Percentiles rank a stretch among this genome's conserved stretches.
Conservation (phyloP, 352 stramenopile genomes). For the Stephanocyclus meneghinianus region DNA sequence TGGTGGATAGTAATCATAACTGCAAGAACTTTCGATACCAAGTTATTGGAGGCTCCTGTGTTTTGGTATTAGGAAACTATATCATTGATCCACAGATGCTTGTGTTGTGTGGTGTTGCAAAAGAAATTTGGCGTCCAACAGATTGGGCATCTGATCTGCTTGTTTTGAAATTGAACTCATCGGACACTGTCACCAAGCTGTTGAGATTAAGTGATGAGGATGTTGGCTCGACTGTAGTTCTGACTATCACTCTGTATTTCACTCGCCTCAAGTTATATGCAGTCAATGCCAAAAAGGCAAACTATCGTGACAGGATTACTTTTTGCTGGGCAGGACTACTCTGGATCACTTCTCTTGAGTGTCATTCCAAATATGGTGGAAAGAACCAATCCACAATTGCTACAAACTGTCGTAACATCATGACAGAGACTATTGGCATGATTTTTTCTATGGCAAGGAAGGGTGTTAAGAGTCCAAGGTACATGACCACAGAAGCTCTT, state of each 20-base stretch:
- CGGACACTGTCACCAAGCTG: slow-evolving; percentile 10
- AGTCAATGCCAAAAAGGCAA: not conserved
- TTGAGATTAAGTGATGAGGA: slow-evolving; percentile 1
- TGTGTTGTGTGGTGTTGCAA: not conserved
- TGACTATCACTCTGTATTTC: slow-evolving; percentile 3
- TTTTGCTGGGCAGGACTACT: slow-evolving; percentile 3
- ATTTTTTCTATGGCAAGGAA: slow-evolving; percentile 1
- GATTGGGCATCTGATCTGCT: slow-evolving; percentile 29
- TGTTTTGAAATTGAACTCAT: slow-evolving; percentile 14
- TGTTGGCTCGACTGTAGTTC: not conserved
- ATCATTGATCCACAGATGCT: slow-evolving; percentile 26
- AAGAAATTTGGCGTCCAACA: slow-evolving; percentile 12
- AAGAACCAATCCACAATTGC: not conserved
- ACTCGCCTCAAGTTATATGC: not conserved
- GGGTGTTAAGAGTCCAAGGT: not conserved
- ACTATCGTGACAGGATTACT: slow-evolving; percentile 1
- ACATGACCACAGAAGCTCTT: slow-evolving; percentile 1
- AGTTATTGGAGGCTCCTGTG: slow-evolving; percentile 29
- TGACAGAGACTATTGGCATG: not conserved
- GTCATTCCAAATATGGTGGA: not conserved
- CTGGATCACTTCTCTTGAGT: slow-evolving; percentile 5
- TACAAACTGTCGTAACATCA: slow-evolving; percentile 5
- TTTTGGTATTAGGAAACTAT: slow-evolving; percentile 20
- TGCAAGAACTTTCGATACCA: slow-evolving; percentile 37
- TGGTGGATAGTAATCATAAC: slow-evolving; percentile 46